Conservation (phyloP, 306 rosid genomes). For the Argentina anserina region DNA sequence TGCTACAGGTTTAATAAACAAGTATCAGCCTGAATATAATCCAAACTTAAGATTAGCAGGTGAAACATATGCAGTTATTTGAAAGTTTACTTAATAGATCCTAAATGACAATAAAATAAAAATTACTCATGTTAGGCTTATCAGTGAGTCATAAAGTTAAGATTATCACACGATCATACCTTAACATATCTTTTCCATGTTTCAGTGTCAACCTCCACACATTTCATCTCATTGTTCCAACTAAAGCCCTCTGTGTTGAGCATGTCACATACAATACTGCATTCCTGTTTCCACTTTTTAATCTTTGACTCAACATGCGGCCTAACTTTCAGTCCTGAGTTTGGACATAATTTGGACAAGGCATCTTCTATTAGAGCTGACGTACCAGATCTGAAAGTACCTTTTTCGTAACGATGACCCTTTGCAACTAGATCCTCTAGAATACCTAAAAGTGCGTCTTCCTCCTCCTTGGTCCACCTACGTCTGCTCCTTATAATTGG, state of each 20-base stretch:
- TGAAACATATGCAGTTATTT: neutral
- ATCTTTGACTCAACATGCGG: slow-evolving; percentile 20
- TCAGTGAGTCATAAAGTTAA: neutral
- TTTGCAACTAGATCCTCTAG: slow-evolving; percentile 17
- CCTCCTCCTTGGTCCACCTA: slow-evolving; percentile 17
- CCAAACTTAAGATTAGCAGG: neutral
- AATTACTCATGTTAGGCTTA: neutral
- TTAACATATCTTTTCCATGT: slow-evolving; percentile 12
- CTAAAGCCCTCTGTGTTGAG: slow-evolving; percentile 11
- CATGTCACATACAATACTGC: slow-evolving; percentile 13
- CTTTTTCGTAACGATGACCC: slow-evolving; percentile 1
- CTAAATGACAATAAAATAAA: neutral
- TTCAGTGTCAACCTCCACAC: slow-evolving; percentile 16
- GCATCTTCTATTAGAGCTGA: slow-evolving; percentile 9
- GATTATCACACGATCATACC: neutral
- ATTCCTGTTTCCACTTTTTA: slow-evolving; percentile 3
- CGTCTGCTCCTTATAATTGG: neutral
- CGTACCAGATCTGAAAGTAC: slow-evolving; percentile 9
- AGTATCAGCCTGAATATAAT: neutral
- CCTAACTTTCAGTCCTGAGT: slow-evolving; percentile 8
- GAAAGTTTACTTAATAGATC: neutral
- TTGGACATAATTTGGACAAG: neutral
- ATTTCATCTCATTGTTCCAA: slow-evolving; percentile 15
- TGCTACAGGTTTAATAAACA: slow-evolving; percentile 4
- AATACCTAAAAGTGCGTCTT: slow-evolving; percentile 11